phyloP scores from a whole-genome alignment of 345 rosid genomes.

The Salix suchowensis region DNA sequence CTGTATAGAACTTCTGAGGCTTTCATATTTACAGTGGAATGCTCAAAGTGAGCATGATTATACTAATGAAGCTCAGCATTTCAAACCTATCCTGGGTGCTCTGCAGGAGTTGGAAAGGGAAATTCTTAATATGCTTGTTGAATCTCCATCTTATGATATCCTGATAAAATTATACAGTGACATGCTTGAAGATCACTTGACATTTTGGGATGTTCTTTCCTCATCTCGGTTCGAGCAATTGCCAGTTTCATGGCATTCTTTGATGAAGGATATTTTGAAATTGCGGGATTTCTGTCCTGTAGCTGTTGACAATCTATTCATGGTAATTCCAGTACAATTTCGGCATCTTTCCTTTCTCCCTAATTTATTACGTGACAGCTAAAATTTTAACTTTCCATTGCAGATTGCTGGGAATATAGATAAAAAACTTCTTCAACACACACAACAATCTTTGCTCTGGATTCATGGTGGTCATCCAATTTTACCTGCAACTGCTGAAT shows the following conservation, averaged over 20 bases:
- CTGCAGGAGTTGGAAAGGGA: constrained; percentile 54
- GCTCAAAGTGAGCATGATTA: constrained; percentile 44
- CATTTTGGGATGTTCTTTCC: constrained; percentile 58
- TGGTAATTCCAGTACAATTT: constrained; percentile 40
- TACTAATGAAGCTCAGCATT: constrained; percentile 29
- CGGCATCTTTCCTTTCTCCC: neutral
- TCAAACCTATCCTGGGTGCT: constrained; percentile 50
- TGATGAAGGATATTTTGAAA: constrained; percentile 57
- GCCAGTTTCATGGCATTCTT: constrained; percentile 56
- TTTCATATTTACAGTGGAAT: constrained; percentile 65
- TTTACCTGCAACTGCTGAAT: constrained; percentile 50
- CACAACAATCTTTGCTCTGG: constrained; percentile 78
- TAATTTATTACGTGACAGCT: constrained; percentile 7
- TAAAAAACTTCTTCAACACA: constrained; percentile 35
- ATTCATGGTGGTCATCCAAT: constrained; percentile 86
- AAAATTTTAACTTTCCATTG: constrained; percentile 18
- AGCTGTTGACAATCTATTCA: constrained; percentile 42
- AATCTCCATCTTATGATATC: constrained; percentile 44
- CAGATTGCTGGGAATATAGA: constrained; percentile 51
- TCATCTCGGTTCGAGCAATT: constrained; percentile 43
- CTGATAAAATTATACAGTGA: constrained; percentile 43
- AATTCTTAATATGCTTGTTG: constrained; percentile 47
- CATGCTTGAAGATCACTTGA: constrained; percentile 62
- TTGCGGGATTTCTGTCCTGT: constrained; percentile 44
- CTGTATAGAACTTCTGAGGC: constrained; percentile 56